phyloP scores from a whole-genome alignment of 352 stramenopile genomes.

The Phytopythium boreale region DNA sequence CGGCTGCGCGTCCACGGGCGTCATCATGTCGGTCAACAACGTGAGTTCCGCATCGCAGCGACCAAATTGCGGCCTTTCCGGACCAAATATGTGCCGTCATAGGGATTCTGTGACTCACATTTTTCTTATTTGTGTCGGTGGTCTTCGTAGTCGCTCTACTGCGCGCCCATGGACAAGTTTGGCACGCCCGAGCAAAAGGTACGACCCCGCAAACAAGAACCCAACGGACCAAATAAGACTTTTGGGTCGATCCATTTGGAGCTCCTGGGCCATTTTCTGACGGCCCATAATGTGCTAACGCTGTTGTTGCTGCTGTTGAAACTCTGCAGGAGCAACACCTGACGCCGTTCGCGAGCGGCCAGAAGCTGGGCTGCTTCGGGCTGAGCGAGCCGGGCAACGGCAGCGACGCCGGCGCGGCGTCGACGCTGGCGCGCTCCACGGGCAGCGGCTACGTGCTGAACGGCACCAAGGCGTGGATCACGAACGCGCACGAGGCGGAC shows the following conservation, averaged over 20 bases:
- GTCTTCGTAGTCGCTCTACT: conserved; percentile 91
- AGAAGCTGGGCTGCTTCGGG: conserved; percentile 95
- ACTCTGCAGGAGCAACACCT: conserved; percentile 63
- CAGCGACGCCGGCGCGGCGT: conserved; percentile 92
- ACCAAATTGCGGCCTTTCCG: too few relatives aligned
- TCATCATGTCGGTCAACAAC: conserved; percentile 96
- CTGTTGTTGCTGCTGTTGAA: neutral
- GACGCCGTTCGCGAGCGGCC: conserved; percentile 87
- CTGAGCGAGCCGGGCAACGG: conserved; percentile 93
- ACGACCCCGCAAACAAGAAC: neutral
- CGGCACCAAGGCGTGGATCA: conserved; percentile 97
- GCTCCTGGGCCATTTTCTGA: neutral
- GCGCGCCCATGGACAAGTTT: conserved; percentile 93
- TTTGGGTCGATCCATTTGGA: neutral
- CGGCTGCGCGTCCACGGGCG: conserved; percentile 93
- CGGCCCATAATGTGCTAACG: neutral
- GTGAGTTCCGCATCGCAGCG: conserved; percentile 42
- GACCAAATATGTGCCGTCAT: neutral
- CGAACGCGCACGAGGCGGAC: conserved; percentile 92
- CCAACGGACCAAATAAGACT: neutral
- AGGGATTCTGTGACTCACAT: neutral
- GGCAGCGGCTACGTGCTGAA: conserved; percentile 94
- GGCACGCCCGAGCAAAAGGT: conserved; percentile 90
- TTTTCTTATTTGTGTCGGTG: neutral
- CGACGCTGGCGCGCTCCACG: conserved; percentile 85